Conservation (phyloP, 1,284 basidiomycete species). For the Prillingera fragicola region DNA sequence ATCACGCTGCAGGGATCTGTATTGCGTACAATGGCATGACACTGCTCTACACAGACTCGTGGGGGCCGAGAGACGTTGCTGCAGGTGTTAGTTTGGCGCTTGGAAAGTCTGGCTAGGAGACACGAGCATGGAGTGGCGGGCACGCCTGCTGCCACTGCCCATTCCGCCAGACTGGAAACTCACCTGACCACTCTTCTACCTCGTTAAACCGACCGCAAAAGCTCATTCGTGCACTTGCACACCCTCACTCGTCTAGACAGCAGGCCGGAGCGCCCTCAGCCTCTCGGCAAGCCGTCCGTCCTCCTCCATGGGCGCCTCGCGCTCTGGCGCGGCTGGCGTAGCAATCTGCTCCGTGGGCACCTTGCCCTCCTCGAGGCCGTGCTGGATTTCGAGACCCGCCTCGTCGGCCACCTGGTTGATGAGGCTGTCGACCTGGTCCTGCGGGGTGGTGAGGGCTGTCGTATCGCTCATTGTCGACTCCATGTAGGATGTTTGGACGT, state of each 20-base stretch:
- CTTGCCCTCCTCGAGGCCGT: conserved; percentile 69
- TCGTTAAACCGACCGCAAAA: too few relatives aligned
- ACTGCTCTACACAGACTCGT: conserved; percentile 17
- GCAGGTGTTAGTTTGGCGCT: too few relatives aligned
- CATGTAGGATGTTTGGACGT: conserved; percentile 98
- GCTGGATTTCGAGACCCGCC: conserved; percentile 90
- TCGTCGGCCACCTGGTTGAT: conserved; percentile 95
- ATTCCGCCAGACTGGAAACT: too few relatives aligned
- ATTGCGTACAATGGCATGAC: conserved; percentile 19
- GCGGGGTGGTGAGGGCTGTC: conserved; percentile 86
- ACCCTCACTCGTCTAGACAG: too few relatives aligned
- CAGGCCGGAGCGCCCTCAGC: conserved; percentile 38
- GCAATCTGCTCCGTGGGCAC: conserved; percentile 48
- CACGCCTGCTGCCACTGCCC: too few relatives aligned
- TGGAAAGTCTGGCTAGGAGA: too few relatives aligned
- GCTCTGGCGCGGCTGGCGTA: conserved; percentile 38
- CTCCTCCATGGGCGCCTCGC: conserved; percentile 35
- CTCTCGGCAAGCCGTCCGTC: conserved; percentile 39
- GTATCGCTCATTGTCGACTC: conserved; percentile 93
- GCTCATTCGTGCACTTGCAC: too few relatives aligned
- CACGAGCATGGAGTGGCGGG: too few relatives aligned
- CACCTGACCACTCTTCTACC: too few relatives aligned
- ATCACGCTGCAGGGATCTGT: too few relatives aligned
- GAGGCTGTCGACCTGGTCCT: conserved; percentile 92
- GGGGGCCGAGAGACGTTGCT: too few relatives aligned